Evolutionary conservation across 2,329 filamentous ascomycete species (phyloP).

Genomic region (Curvularia sp.): DNA sequence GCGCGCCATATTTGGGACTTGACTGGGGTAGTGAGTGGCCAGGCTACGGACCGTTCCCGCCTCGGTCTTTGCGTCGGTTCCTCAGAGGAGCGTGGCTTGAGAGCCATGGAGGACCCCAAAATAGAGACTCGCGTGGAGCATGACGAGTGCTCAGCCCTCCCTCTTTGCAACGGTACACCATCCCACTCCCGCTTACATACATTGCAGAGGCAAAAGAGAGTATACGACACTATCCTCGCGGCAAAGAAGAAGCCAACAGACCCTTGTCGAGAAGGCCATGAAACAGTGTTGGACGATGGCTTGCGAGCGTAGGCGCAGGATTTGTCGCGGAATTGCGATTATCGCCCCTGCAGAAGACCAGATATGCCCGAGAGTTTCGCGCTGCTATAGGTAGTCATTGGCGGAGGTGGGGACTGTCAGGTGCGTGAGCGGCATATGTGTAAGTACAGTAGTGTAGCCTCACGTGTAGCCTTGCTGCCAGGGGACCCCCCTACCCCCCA

Average conservation of each 20-base stretch:
- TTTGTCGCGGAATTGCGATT: conserved; percentile 12
- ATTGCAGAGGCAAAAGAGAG: conserved; percentile 30
- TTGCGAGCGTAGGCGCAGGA: conserved; percentile 5
- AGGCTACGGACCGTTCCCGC: conserved; percentile 50
- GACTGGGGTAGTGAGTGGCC: conserved; percentile 31
- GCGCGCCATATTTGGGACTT: conserved; percentile 42
- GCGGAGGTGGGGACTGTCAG: conserved; percentile 26
- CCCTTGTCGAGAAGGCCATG: conserved; percentile 13
- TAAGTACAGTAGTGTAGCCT: conserved; percentile 3
- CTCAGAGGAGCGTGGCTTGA: conserved; percentile 45
- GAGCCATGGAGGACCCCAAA: conserved; percentile 32
- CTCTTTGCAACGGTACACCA: conserved; percentile 37
- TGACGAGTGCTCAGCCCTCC: conserved; percentile 43
- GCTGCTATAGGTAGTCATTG: conserved; percentile 21
- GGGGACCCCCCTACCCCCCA: conserved; percentile 6
- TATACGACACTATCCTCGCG: conserved; percentile 28
- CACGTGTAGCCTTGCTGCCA: conserved; percentile 19
- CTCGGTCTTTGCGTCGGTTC: conserved; percentile 39
- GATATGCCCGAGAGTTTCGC: conserved; percentile 22
- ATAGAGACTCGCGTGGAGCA: conserved; percentile 36
- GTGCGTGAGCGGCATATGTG: conserved; percentile 32
- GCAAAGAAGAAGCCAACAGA: conserved; percentile 5
- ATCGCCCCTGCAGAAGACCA: conserved; percentile 24
- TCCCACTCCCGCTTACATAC: conserved; percentile 37
- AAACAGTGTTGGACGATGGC: conserved; percentile 14